Evolutionary conservation across 768 basidiomycete species (phyloP).

Genomic region (Mycena rebaudengoi): DNA sequence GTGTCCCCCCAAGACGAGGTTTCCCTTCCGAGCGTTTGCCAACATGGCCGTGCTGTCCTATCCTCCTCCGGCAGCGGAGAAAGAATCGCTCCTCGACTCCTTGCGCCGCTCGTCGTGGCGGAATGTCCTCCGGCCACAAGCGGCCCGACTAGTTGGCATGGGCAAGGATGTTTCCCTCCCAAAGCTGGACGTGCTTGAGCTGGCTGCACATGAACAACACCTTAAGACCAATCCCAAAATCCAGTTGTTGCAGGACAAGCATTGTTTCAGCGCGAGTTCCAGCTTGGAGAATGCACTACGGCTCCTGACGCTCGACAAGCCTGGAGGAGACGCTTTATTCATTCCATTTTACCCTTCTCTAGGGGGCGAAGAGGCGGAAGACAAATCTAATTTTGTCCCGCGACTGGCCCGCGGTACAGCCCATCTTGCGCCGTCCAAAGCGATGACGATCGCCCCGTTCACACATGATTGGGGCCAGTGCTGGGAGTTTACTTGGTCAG

Average conservation of each 20-base stretch:
- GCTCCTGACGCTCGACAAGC: no score
- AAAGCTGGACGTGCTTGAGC: not conserved
- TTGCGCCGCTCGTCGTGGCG: not conserved
- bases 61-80: not conserved
- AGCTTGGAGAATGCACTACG: not conserved
- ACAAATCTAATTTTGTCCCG: not conserved
- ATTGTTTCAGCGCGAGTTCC: slow-evolving; percentile 3
- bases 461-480: slow-evolving; percentile 4
- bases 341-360: slow-evolving; percentile 1
- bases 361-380: no score
- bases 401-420: not conserved
- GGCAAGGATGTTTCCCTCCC: no score
- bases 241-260: no score
- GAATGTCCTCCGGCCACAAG: not conserved
- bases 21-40: not conserved
- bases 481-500: not conserved
- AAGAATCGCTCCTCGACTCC: not conserved
- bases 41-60: not conserved
- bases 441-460: slow-evolving; percentile 1
- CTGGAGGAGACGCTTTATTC: no score
- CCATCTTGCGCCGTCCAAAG: not conserved
- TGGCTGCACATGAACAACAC: not conserved
- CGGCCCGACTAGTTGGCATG: not conserved
- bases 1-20: not conserved
- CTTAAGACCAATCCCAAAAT: not conserved